These are phyloP conservation scores for Claviceps sp. DNA, from an alignment of 2,329 filamentous ascomycete genomes.

Conservation along the genomic window DNA sequence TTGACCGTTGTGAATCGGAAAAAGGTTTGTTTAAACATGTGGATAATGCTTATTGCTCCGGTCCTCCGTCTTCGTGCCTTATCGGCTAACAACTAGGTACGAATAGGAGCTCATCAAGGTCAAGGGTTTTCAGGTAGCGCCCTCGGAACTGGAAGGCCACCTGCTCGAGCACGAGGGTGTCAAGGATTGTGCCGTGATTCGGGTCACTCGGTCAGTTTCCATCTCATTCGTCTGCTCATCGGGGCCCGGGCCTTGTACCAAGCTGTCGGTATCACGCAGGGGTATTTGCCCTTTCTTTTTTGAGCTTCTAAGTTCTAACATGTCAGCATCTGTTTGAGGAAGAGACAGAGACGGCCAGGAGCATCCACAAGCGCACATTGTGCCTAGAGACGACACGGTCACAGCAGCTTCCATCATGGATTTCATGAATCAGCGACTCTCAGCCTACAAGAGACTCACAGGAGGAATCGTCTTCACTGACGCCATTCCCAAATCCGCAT, in stretches of 20 bases:
- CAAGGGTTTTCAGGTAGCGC: constrained; percentile 68
- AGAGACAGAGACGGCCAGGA: neutral
- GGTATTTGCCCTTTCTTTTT: neutral
- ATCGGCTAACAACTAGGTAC: constrained; percentile 55
- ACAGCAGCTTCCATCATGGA: neutral
- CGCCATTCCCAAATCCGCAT: constrained; percentile 58
- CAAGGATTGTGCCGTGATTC: constrained; percentile 60
- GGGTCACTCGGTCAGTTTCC: neutral
- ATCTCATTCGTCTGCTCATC: neutral
- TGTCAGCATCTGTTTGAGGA: neutral
- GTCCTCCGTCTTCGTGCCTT: no score
- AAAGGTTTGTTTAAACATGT: neutral
- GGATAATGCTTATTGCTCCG: no score
- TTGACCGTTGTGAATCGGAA: neutral
- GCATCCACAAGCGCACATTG: constrained; percentile 35
- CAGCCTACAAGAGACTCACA: constrained; percentile 48
- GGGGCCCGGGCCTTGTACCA: no score
- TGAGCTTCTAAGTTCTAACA: no score
- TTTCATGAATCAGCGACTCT: neutral
- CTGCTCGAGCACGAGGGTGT: constrained; percentile 57
- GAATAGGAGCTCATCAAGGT: constrained; percentile 62
- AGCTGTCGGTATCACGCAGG: no score
- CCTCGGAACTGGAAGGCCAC: constrained; percentile 65
- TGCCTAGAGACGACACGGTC: neutral
- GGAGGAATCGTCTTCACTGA: constrained; percentile 51